These are phyloP conservation scores for Lactarius akahatsu DNA, from an alignment of 768 basidiomycete genomes.

Conservation along the genomic window DNA sequence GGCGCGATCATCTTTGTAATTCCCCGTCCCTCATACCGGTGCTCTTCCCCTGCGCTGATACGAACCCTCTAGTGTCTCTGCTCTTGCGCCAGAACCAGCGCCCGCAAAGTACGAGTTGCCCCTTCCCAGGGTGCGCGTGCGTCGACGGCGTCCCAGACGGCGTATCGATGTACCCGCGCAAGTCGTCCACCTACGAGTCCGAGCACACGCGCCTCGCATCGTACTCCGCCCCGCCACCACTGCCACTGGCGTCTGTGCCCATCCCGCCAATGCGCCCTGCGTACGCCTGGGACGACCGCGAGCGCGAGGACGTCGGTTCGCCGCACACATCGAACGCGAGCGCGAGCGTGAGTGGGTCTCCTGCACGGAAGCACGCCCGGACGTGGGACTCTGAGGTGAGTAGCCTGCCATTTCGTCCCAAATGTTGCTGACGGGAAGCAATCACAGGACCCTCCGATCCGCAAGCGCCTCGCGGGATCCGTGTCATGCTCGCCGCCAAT, in stretches of 20 bases:
- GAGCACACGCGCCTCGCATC: slow-evolving; percentile 23
- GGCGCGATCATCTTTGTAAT: slow-evolving; percentile 26
- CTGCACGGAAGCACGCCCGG: slow-evolving; percentile 28
- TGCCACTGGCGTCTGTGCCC: neutral
- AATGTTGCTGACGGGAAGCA: neutral
- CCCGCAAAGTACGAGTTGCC: slow-evolving; percentile 21
- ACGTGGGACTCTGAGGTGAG: slow-evolving; percentile 27
- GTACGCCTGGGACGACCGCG: slow-evolving; percentile 28
- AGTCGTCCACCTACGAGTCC: slow-evolving; percentile 17
- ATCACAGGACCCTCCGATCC: slow-evolving; percentile 20
- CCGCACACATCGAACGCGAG: slow-evolving; percentile 27
- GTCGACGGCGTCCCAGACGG: slow-evolving; percentile 21
- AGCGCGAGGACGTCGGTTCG: slow-evolving; percentile 23
- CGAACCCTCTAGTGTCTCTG: slow-evolving; percentile 16
- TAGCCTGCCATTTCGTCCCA: neutral
- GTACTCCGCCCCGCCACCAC: slow-evolving; percentile 17
- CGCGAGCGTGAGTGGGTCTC: slow-evolving; percentile 18
- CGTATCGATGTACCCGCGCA: slow-evolving; percentile 25
- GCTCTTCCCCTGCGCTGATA: neutral
- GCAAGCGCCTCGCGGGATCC: slow-evolving; percentile 22
- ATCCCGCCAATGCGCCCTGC: slow-evolving; percentile 25
- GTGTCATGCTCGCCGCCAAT: slow-evolving; percentile 21
- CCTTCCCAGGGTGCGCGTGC: slow-evolving; percentile 19
- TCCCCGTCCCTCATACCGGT: neutral
- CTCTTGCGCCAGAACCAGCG: slow-evolving; percentile 28